These are phyloP conservation scores for Halophytophthora polymorphica DNA, from an alignment of 352 stramenopile species.

Conservation along the genomic window DNA sequence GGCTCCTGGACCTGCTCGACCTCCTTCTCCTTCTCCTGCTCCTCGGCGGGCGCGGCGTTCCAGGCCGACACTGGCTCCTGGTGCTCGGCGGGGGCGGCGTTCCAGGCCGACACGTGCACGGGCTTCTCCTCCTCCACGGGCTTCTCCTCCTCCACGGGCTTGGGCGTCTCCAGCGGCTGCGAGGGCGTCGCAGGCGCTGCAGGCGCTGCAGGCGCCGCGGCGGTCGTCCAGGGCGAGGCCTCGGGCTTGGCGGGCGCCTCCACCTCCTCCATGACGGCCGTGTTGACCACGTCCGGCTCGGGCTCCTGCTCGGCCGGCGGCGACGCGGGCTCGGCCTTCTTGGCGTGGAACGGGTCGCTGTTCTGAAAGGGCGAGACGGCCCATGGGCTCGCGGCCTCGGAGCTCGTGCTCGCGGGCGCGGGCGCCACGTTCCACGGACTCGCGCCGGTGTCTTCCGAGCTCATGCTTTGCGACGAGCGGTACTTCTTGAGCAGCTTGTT, in stretches of 20 bases:
- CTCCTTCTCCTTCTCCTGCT: conserved; percentile 7
- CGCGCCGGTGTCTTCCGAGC: conserved; percentile 24
- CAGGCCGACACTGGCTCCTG: conserved; percentile 12
- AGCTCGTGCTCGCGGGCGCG: conserved; percentile 16
- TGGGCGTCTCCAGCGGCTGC: background rate
- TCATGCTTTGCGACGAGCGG: conserved; percentile 41
- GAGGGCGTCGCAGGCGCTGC: background rate
- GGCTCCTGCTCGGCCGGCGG: conserved; percentile 21
- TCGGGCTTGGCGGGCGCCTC: background rate
- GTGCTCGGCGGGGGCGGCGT: conserved; percentile 5
- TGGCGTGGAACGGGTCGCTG: conserved; percentile 32
- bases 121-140: conserved; percentile 3
- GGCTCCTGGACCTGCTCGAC: conserved; percentile 3
- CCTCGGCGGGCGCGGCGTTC: background rate
- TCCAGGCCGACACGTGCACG: conserved; percentile 15
- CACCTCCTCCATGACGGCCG: conserved; percentile 24
- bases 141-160: conserved; percentile 9
- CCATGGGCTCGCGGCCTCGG: conserved; percentile 30
- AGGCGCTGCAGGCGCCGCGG: background rate
- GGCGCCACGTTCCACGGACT: conserved; percentile 58
- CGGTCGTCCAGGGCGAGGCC: conserved; percentile 17
- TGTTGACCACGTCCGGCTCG: conserved; percentile 31
- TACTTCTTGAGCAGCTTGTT: conserved; percentile 75
- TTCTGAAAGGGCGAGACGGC: conserved; percentile 41
- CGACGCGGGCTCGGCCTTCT: conserved; percentile 1